Evolutionary conservation across 73 alveolate genomes (phyloP), one percentile per base, ranked within the genome.

Genomic region (Paramecium octaurelia): DNA sequence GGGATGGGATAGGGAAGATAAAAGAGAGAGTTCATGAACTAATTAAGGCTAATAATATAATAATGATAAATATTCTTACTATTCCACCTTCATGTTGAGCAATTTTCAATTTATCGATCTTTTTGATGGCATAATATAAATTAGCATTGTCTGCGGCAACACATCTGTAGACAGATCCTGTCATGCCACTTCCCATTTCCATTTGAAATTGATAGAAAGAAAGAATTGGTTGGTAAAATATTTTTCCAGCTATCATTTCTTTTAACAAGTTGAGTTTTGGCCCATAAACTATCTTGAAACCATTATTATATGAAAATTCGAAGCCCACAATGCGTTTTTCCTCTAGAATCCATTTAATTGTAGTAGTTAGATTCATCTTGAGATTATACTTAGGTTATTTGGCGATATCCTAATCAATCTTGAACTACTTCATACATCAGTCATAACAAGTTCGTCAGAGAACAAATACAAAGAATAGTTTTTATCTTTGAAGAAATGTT

Each of bases 61-160:
- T 23, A 34, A 8, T 64, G 48, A 31, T 12, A 18, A 31, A 64
- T 0, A 35, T 36, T 75, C 84, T 64, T 64, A 64, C 84, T 6
- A 80, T 80, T 34, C 91, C 91, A 11, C 91, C 91, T 43, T 80
- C 91, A 23, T 80, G 36, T 80, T 80, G 46, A 12, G 73, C 91
- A 10, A 80, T 48, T 43, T 80, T 80, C 70, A 23, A 21, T 48
- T 80, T 80, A 10, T 80, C 91, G 9, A 80, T 46, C 29, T 43
- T 80, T 46, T 80, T 80, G 27, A 80, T 43, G 48, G 91, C 91
- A 43, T 24, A 80, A 6, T 44, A 80, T 21, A 16, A 29, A 18
- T 80, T 31, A 0, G 75, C 34, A n/a, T 80, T 46, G 34, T 80
- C 84, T 20, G 75, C 44, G 5, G 44, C 35, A 9, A 80, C 91